phyloP scores from a whole-genome alignment of 768 basidiomycete genomes.

The Phylloporus sp. region DNA sequence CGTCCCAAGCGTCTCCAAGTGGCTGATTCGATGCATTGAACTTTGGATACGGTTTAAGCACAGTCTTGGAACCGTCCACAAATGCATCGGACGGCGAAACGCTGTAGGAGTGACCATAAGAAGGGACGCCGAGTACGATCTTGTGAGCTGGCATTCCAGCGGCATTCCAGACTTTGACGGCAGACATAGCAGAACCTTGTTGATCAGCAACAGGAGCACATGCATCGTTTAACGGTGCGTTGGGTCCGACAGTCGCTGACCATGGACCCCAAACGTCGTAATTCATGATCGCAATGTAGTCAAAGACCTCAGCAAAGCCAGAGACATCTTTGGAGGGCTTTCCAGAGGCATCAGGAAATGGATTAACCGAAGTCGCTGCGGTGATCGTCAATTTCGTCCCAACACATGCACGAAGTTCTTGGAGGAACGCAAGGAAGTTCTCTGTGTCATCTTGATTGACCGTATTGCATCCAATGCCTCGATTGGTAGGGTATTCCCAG shows the following conservation, averaged over 20 bases:
- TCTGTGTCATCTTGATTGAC: constrained; percentile 55
- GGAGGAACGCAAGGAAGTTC: constrained; percentile 77
- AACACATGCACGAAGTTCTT: constrained; percentile 55
- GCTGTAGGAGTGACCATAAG: constrained; percentile 75
- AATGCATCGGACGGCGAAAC: constrained; percentile 39
- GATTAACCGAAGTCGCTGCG: constrained; percentile 61
- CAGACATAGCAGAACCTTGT: constrained; percentile 71
- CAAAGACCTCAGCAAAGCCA: constrained; percentile 65
- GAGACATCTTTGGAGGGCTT: constrained; percentile 65
- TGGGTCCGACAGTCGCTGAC: constrained; percentile 62
- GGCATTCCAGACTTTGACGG: constrained; percentile 65
- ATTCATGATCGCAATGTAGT: constrained; percentile 62
- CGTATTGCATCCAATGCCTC: constrained; percentile 69
- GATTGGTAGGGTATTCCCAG: constrained; percentile 79
- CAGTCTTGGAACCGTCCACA: constrained; percentile 28
- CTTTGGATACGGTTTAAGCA: constrained; percentile 44
- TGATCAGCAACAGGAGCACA: constrained; percentile 61
- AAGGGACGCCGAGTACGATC: constrained; percentile 78
- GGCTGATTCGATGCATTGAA: constrained; percentile 44
- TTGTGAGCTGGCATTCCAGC: constrained; percentile 70
- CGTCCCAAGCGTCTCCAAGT: constrained; percentile 55
- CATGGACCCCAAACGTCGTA: constrained; percentile 60
- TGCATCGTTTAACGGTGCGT: constrained; percentile 75
- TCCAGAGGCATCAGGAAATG: constrained; percentile 61
- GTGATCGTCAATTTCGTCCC: constrained; percentile 59